A percentile compares a stretch with the other conserved stretches of the same genome.
phyloP scores from a whole-genome alignment of 352 stramenopile species.

The Blastocystis sp. region DNA sequence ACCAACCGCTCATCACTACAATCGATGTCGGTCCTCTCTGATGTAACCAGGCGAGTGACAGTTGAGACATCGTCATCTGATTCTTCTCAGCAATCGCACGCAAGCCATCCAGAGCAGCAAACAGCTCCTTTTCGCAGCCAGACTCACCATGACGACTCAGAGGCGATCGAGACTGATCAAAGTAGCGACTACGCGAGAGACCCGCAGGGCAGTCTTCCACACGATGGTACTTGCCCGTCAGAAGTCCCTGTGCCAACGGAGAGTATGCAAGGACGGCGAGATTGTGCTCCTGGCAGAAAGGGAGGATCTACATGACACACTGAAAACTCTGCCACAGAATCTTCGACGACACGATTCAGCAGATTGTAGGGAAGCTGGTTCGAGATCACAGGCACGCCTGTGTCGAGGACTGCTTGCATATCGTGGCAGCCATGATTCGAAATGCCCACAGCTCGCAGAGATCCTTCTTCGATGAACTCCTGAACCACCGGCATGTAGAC shows the following conservation, averaged over 20 bases:
- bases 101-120: neutral
- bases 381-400: slow-evolving; percentile 69
- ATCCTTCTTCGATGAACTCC: slow-evolving; percentile 69
- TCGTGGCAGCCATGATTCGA: slow-evolving; percentile 72
- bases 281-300: slow-evolving; percentile 68
- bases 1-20: neutral
- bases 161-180: neutral
- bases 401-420: slow-evolving; percentile 67
- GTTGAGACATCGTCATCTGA: slow-evolving; percentile 47
- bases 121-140: slow-evolving; percentile 59
- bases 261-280: slow-evolving; percentile 72
- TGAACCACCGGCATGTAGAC: slow-evolving; percentile 73
- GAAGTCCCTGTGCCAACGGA: slow-evolving; percentile 70
- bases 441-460: slow-evolving; percentile 70
- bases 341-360: slow-evolving; percentile 66
- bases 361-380: slow-evolving; percentile 77
- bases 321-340: neutral
- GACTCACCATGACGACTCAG: slow-evolving; percentile 18
- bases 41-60: slow-evolving; percentile 52
- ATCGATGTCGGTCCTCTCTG: neutral
- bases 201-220: slow-evolving; percentile 14
- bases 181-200: slow-evolving; percentile 56
- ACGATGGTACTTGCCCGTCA: slow-evolving; percentile 71
- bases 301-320: slow-evolving; percentile 19
- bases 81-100: slow-evolving; percentile 22